Evolutionary conservation across 2,329 filamentous ascomycete genomes (phyloP), one percentile per base, ranked within the genome.

Genomic region (Xylaria sp.): DNA sequence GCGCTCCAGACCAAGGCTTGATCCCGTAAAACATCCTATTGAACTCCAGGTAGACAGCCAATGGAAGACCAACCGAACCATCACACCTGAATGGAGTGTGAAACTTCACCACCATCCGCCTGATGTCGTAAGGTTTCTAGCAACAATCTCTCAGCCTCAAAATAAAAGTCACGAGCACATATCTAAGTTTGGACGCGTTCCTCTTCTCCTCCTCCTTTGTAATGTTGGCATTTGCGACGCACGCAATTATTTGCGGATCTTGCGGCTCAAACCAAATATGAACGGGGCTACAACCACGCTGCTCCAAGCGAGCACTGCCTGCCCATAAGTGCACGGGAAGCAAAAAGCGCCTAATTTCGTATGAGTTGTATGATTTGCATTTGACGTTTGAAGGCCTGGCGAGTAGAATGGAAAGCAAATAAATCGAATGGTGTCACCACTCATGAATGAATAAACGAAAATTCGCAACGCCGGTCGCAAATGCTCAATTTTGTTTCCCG

Each of bases 401-500:
- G 58, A 63, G 51, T 66, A 67, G 58, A 63, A 58, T 59, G 56
- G 53, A 63, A 66, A 66, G 62, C 58, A 54, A 63, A 55, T 58
- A 51, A 62, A 57, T 57, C 35, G 54, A 43, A 49, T 55, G 44
- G 49, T 46, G 43, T 47, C 40, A 47, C 55, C 59, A 40, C 48
- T 57, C 21, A 56, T n/a, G n/a, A n/a, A n/a, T n/a, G 64, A 54
- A 56, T 49, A 41, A 69, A 67, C 58, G 61, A 62, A 67, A 62
- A 70, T 70, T 69, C 63, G 65, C 58, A 73, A 74, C 71, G 71
- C 71, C 72, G 65, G 67, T 64, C 69, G 64, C 67, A 72, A 67
- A 72, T 73, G 71, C 71, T 73, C 55, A 68, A 67, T 70, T 69
- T 67, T 64, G 47, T 70, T 68, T 66, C 68, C 68, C 67, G 68